phyloP scores from a whole-genome alignment of 495 filamentous ascomycete species.

The Cetradonia linearis region DNA sequence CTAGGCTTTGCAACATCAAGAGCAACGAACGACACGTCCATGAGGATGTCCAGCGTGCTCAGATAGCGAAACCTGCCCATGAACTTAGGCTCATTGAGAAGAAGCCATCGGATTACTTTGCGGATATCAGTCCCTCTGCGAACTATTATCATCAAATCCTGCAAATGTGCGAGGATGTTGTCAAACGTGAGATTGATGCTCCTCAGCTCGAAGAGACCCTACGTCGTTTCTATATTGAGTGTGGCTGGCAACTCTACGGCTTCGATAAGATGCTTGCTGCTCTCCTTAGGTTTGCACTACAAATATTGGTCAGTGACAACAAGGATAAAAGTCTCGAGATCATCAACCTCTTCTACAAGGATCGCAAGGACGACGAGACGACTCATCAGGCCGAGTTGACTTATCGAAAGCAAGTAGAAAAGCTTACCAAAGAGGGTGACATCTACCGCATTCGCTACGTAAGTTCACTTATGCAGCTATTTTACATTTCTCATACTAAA shows the following conservation, averaged over 20 bases:
- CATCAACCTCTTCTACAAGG: slow-evolving; percentile 68
- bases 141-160: slow-evolving; percentile 63
- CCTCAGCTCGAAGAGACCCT: slow-evolving; percentile 76
- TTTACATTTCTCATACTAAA: slow-evolving; percentile 1
- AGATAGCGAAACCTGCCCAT: slow-evolving; percentile 63
- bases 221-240: slow-evolving; percentile 75
- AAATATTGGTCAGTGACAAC: slow-evolving; percentile 64
- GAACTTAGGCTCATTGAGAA: slow-evolving; percentile 69
- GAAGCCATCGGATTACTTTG: slow-evolving; percentile 72
- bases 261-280: slow-evolving; percentile 73
- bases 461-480: slow-evolving; percentile 33
- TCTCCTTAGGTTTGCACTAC: slow-evolving; percentile 62
- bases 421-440: slow-evolving; percentile 78
- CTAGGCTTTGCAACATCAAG: slow-evolving; percentile 74
- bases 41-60: slow-evolving; percentile 59
- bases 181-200: slow-evolving; percentile 67
- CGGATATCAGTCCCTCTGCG: slow-evolving; percentile 47
- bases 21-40: slow-evolving; percentile 59
- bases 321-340: slow-evolving; percentile 90
- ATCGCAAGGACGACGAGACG: slow-evolving; percentile 68
- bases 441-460: slow-evolving; percentile 79
- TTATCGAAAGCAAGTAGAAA: slow-evolving; percentile 77
- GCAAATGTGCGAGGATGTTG: slow-evolving; percentile 56
- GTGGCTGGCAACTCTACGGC: slow-evolving; percentile 83
- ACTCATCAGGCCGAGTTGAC: slow-evolving; percentile 77